Evolutionary conservation across 2,329 filamentous ascomycete genomes (phyloP).

Genomic region (Neodidymelliopsis sp.): DNA sequence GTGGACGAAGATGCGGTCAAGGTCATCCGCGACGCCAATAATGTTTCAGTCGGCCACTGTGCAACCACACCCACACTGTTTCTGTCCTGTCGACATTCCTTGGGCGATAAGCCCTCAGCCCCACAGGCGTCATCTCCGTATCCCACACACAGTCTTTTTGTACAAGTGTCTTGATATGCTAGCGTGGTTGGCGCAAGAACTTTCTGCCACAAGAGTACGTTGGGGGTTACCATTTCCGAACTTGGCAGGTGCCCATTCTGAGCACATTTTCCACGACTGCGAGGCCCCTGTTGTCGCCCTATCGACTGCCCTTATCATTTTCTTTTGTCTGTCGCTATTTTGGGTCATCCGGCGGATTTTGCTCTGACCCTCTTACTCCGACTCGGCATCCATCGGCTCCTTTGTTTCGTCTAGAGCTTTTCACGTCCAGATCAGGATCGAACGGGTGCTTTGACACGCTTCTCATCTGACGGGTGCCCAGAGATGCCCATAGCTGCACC

Average conservation of each 20-base stretch:
- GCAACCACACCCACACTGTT: constrained; percentile 21
- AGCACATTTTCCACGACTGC: constrained; percentile 6
- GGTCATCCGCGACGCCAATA: constrained; percentile 18
- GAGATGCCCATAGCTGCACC: constrained; percentile 26
- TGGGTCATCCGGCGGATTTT: neutral
- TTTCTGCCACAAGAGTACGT: constrained; percentile 2
- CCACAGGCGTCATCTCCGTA: constrained; percentile 23
- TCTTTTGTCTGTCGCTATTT: constrained; percentile 7
- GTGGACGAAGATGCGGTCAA: constrained; percentile 16
- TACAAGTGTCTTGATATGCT: constrained; percentile 9
- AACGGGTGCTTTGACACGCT: neutral
- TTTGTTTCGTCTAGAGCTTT: constrained; percentile 5
- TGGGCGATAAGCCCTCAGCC: constrained; percentile 29
- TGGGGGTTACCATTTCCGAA: constrained; percentile 18
- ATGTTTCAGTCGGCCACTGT: constrained; percentile 16
- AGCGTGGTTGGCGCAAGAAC: constrained; percentile 14
- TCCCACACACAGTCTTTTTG: constrained; percentile 5
- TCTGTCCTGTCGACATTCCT: constrained; percentile 22
- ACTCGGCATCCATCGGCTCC: constrained; percentile 11
- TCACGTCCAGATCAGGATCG: constrained; percentile 2
- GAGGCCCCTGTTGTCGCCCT: constrained; percentile 10
- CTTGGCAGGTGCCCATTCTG: constrained; percentile 19
- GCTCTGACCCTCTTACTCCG: neutral
- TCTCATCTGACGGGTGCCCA: constrained; percentile 12
- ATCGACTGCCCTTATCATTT: constrained; percentile 16